These are phyloP conservation scores for Didymosphaeria variabile DNA, from an alignment of 2,329 filamentous ascomycete genomes.

Conservation along the genomic window DNA sequence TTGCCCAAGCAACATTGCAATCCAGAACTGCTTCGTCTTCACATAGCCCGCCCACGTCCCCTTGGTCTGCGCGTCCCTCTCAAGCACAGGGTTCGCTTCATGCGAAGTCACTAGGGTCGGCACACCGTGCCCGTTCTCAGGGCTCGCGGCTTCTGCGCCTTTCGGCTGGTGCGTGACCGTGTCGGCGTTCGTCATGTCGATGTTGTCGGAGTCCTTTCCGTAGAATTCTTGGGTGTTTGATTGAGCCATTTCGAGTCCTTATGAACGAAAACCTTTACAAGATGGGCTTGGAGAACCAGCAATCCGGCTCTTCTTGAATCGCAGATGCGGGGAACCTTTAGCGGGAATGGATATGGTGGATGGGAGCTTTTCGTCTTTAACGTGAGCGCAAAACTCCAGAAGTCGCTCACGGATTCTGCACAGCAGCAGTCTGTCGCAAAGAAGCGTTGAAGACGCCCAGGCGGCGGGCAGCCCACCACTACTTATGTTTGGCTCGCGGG, in stretches of 20 bases:
- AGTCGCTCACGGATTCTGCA: constrained; percentile 48
- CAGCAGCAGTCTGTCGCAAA: constrained; percentile 14
- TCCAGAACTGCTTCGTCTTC: constrained; percentile 85
- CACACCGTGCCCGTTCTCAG: constrained; percentile 38
- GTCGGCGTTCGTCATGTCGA: constrained; percentile 26
- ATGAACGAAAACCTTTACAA: constrained; percentile 20
- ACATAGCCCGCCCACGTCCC: constrained; percentile 73
- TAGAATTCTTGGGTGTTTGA: constrained; percentile 8
- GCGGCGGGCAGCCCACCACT: constrained; percentile 29
- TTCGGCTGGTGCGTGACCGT: constrained; percentile 34
- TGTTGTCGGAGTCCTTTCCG: constrained; percentile 24
- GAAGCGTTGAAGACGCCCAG: constrained; percentile 8
- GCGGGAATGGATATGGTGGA: neutral
- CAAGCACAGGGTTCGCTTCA: constrained; percentile 31
- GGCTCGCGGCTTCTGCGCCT: constrained; percentile 31
- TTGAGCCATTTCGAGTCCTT: constrained; percentile 22
- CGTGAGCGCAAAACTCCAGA: constrained; percentile 54
- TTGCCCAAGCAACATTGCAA: constrained; percentile 78
- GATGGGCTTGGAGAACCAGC: neutral
- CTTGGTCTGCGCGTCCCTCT: constrained; percentile 50
- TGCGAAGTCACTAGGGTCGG: constrained; percentile 18
- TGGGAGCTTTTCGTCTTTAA: constrained; percentile 48
- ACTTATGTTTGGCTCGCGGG: constrained; percentile 30
- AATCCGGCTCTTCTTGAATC: neutral
- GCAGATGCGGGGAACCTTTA: constrained; percentile 1